phyloP scores from a whole-genome alignment of 306 rosid genomes.

The Pyrus bretschneideri region DNA sequence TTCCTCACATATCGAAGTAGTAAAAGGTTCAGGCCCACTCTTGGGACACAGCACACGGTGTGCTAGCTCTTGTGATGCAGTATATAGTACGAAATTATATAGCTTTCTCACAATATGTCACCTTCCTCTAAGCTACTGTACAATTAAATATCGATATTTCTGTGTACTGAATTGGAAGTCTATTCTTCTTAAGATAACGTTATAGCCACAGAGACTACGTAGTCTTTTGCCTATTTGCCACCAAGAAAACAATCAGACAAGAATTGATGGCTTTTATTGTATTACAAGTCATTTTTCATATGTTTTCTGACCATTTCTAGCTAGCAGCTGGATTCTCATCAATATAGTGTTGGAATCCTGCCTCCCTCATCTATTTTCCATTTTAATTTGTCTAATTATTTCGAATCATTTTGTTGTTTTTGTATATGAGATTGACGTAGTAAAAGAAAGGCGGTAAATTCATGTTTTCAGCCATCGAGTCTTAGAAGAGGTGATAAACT shows the following conservation, averaged over 20 bases:
- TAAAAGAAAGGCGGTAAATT: constrained; percentile 4
- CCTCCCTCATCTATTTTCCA: background rate
- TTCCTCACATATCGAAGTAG: constrained; percentile 24
- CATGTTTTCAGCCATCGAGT: constrained; percentile 23
- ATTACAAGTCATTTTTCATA: constrained; percentile 17
- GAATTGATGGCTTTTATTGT: constrained; percentile 30
- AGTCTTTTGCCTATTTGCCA: background rate
- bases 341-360: background rate
- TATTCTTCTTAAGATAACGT: background rate
- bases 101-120: too few species aligned
- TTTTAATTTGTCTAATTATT: background rate
- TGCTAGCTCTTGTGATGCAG: background rate
- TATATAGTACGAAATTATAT: background rate
- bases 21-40: constrained; percentile 44
- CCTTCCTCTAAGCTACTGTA: too few species aligned
- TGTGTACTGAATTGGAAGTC: background rate
- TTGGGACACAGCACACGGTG: constrained; percentile 30
- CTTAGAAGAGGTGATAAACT: background rate
- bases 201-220: background rate
- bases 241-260: constrained; percentile 14
- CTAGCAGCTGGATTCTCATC: constrained; percentile 2
- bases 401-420: background rate
- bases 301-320: constrained; percentile 18
- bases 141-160: background rate
- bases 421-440: background rate